Base-by-base conservation (phyloP, 2,329 filamentous ascomycete genomes). In the Calonectria hongkongensis region DNA sequence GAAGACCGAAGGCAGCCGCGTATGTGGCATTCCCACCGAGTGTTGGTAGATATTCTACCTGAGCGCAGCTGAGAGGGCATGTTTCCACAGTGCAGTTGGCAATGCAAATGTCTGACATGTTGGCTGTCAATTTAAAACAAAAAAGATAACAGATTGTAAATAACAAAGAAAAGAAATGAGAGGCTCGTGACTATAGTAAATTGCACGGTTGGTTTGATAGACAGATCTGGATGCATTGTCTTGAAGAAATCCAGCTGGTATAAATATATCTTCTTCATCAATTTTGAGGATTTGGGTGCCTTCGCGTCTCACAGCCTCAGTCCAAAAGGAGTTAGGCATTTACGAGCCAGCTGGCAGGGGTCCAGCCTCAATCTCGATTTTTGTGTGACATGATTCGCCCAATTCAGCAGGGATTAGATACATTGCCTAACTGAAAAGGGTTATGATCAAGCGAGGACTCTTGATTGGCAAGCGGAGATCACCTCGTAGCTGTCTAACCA, bases 1-100 rank as follows among this genome's bases (percentile, higher is more conserved):
- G 85, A 6, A 88, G 81, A 15, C 84, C 83, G 74, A 83, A 86
- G 16, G 86, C 72, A 33, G 73, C 80, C 41, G 85, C 78, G 76
- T 87, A 86, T 16, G 71, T 4, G 16, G 63, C 69, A 58, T 75
- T 75, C 3, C 72, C 72, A 60, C 77, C 73, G 73, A 76, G 70
- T 13, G 77, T 81, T 4, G 87, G 86, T 13, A 79, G 83, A 79
- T 88, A 88, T 21, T 78, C 77, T 62, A 85, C 84, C 39, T 87
- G 82, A 74, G 60, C 68, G 33, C 58, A 58, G 60, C 47, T 80
- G 45, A 87, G 71, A 4, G 83, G 81, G 74, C 86, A 88, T 41
- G 86, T 65, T 1, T 83, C 84, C 30, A 87, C 81, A 7, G 85
- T 88, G 80, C 86, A 88, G 15, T 62, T 62, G 13, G 2, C 15